Conservation (phyloP, 768 basidiomycete genomes). For the Cystobasidium onofrii region DNA sequence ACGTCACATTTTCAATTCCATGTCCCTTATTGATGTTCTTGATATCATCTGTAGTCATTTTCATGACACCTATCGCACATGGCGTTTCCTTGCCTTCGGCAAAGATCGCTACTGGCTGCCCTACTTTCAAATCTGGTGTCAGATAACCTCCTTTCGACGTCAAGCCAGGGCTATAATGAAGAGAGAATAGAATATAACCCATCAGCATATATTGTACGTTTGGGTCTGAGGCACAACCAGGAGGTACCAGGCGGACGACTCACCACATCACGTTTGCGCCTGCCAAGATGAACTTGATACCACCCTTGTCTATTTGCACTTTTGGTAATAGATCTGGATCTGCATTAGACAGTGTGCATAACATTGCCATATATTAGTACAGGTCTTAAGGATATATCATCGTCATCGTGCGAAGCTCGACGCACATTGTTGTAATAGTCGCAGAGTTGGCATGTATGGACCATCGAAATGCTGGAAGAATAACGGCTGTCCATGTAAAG, state of each 20-base stretch:
- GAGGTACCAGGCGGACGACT: conserved; percentile 33
- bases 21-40: conserved; percentile 78
- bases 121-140: conserved; percentile 54
- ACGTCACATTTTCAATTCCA: conserved; percentile 75
- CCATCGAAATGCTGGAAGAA: conserved; percentile 97
- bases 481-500: conserved; percentile 73
- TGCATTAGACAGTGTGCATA: conserved; percentile 44
- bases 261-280: conserved; percentile 88
- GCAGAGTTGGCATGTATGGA: conserved; percentile 77
- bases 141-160: conserved; percentile 61
- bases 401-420: conserved; percentile 21
- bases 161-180: conserved; percentile 63
- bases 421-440: conserved; percentile 84
- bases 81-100: conserved; percentile 96
- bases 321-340: conserved; percentile 84
- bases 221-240: too few relatives aligned
- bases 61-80: conserved; percentile 73
- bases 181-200: too few relatives aligned
- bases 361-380: too few relatives aligned
- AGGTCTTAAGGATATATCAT: too few relatives aligned
- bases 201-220: too few relatives aligned
- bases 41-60: conserved; percentile 80
- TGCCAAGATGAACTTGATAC: conserved; percentile 89
- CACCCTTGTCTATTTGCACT: conserved; percentile 87
- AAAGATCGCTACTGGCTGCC: conserved; percentile 74